Base-by-base conservation (phyloP, 768 basidiomycete species). In the Russula compacta region DNA sequence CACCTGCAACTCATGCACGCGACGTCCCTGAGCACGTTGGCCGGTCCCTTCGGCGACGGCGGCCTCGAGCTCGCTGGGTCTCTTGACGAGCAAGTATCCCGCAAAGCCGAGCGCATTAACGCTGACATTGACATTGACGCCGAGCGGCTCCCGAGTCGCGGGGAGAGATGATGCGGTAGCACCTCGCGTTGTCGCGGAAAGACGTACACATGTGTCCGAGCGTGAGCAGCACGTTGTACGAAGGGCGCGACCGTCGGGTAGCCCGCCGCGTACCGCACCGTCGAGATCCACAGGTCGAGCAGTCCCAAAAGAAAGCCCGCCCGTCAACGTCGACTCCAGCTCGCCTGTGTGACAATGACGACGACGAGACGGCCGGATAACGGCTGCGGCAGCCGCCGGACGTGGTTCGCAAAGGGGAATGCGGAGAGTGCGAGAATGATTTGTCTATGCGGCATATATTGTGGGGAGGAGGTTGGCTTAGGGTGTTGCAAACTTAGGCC, bases 101-200 rank as follows among this genome's bases (percentile, higher is more conserved):
- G 92, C 89, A 70, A 87, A 97, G 14, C 91, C 95, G 51, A 97
- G 78, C 48, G 95, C 81, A 71, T 98, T 97, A 44, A 98, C 24
- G 24, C 24, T 29, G 24, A 29, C 24, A 29, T 29, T 29, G 24
- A 29, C 78, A 2, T 3, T 29, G 24, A 29, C 24, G 67, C 83
- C 82, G 33, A 98, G 68, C 56, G 72, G 62, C 38, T 83, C 80
- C 80, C 82, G 81, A 2, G 81, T 81, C 52, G 75, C 77, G 56
- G 72, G 62, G 5, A 88, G 72, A 11, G 68, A 29, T 29, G 24
- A 29, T 29, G 24, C 3, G 71, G 71, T 86, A n/a, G 79, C n/a
- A 71, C 73, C 69, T 92, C 90, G 36, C 73, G 73, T 51, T 77
- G 77, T 42, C 95, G 84, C 33, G 95, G 95, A 68, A 98, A 83